Conservation (phyloP, 352 stramenopile genomes). For the Pythium sp. region DNA sequence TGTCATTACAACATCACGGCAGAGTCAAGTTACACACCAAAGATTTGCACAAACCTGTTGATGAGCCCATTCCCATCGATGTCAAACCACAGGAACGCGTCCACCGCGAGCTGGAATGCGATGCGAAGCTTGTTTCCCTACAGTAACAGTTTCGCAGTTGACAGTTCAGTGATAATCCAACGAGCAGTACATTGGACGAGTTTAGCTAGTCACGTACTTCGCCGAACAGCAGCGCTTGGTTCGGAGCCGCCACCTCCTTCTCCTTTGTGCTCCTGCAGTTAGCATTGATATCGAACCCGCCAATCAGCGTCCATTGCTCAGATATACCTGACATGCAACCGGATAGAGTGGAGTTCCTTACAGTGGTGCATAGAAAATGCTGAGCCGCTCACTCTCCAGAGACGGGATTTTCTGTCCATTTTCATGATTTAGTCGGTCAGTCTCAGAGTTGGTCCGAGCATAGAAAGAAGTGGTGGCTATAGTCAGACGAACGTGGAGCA, state of each 20-base stretch:
- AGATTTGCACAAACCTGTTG: slow-evolving; percentile 26
- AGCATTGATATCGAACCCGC: not conserved
- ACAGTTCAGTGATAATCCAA: too few relatives aligned
- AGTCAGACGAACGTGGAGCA: slow-evolving; percentile 61
- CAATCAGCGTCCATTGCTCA: too few relatives aligned
- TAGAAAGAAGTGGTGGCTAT: not conserved
- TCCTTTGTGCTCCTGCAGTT: slow-evolving; percentile 6
- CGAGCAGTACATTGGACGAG: too few relatives aligned
- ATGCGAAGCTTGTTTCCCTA: slow-evolving; percentile 79
- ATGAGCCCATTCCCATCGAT: slow-evolving; percentile 73
- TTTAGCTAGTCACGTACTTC: slow-evolving; percentile 19
- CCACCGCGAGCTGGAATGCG: slow-evolving; percentile 77
- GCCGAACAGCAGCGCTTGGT: slow-evolving; percentile 61
- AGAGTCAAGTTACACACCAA: too few relatives aligned
- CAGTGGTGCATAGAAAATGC: slow-evolving; percentile 83
- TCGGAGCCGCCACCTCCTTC: slow-evolving; percentile 6
- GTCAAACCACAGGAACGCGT: slow-evolving; percentile 87
- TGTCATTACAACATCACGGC: too few relatives aligned
- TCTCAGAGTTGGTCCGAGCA: not conserved
- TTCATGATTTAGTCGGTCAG: not conserved
- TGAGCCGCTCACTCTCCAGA: slow-evolving; percentile 60
- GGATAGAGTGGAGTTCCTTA: slow-evolving; percentile 17
- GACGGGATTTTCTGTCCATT: slow-evolving; percentile 71
- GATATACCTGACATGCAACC: too few relatives aligned
- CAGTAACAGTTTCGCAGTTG: not conserved